phyloP scores from a whole-genome alignment of 306 rosid species.

The Trifolium subterraneum region DNA sequence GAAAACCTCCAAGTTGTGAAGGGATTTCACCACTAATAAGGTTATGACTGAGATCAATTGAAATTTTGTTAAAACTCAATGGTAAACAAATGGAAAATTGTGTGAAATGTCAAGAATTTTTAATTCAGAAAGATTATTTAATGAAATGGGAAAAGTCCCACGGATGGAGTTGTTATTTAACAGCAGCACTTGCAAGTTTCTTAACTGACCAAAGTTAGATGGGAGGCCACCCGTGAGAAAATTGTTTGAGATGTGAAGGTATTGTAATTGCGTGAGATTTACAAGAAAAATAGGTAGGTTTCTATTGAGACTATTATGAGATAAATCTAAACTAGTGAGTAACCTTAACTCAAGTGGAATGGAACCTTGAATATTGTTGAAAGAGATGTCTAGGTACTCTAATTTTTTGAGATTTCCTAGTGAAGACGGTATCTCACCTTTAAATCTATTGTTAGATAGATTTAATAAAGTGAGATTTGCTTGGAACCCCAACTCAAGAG shows the following conservation, averaged over 20 bases:
- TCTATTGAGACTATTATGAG: background rate
- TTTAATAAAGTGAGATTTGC: too few relatives aligned
- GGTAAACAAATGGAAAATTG: background rate
- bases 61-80: fast-evolving
- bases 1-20: background rate
- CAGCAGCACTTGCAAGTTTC: background rate
- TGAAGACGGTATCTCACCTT: background rate
- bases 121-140: background rate
- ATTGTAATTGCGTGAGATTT: background rate
- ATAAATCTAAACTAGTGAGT: too few relatives aligned
- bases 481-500: too few relatives aligned
- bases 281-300: too few relatives aligned
- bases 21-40: background rate
- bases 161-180: too few relatives aligned
- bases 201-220: background rate
- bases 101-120: background rate
- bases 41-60: background rate
- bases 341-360: too few relatives aligned
- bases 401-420: background rate
- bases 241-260: background rate
- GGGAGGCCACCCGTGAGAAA: background rate
- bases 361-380: too few relatives aligned
- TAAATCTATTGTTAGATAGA: too few relatives aligned
- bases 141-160: too few relatives aligned
- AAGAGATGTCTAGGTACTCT: too few relatives aligned